Percentiles rank a stretch among this genome's conserved stretches.
Conservation (phyloP, 2,329 filamentous ascomycete genomes). For the Colletotrichum eleusines region DNA sequence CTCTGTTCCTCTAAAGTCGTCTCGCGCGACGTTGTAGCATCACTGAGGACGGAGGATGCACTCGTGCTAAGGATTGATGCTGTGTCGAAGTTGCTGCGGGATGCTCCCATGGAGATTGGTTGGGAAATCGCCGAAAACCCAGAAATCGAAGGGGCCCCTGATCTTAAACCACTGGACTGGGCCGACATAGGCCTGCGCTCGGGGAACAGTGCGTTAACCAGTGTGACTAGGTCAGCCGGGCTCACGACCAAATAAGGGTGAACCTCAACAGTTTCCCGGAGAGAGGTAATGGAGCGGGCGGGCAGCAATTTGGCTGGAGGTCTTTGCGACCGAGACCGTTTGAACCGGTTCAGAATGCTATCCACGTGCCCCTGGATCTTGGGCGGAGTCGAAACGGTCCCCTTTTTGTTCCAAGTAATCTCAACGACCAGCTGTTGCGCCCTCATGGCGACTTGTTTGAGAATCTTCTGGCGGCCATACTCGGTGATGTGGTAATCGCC, state of each 20-base stretch:
- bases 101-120: conserved; percentile 71
- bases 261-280: conserved; percentile 81
- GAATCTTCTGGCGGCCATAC: conserved; percentile 85
- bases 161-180: conserved; percentile 72
- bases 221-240: conserved; percentile 81
- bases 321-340: conserved; percentile 62
- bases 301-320: conserved; percentile 72
- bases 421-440: conserved; percentile 85
- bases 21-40: conserved; percentile 74
- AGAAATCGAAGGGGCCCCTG: conserved; percentile 74
- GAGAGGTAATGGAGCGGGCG: conserved; percentile 77
- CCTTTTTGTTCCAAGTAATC: conserved; percentile 76
- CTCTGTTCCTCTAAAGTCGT: conserved; percentile 69
- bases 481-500: conserved; percentile 93
- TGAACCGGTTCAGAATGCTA: conserved; percentile 76
- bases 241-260: conserved; percentile 85
- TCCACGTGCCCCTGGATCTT: conserved; percentile 78
- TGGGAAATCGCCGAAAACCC: conserved; percentile 77
- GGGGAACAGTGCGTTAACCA: conserved; percentile 88
- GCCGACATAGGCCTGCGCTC: conserved; percentile 75
- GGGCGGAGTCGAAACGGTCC: conserved; percentile 71
- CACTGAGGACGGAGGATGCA: conserved; percentile 78
- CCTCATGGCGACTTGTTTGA: conserved; percentile 83
- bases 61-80: conserved; percentile 80
- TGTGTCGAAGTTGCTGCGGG: conserved; percentile 71